Evolutionary conservation across 305 asterid species (phyloP).

Genomic region (Petunia hybrid): DNA sequence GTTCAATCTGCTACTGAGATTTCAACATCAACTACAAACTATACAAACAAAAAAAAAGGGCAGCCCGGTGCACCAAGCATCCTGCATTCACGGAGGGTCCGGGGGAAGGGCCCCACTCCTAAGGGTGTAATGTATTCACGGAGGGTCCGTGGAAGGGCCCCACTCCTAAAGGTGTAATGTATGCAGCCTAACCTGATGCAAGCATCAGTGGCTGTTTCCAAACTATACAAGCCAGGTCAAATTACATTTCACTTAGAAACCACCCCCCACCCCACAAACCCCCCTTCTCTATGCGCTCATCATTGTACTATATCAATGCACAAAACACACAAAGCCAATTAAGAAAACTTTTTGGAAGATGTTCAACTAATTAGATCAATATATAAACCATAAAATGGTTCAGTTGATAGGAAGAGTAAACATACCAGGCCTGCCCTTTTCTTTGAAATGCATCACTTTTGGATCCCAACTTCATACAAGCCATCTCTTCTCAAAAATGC

Average conservation of each 20-base stretch:
- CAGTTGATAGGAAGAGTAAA: slow-evolving; percentile 4
- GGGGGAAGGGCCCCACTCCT: too few relatives aligned
- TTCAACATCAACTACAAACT: not conserved
- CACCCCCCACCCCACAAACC: not conserved
- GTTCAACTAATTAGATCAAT: not conserved
- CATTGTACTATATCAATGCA: not conserved
- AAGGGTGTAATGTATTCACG: too few relatives aligned
- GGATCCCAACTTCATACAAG: slow-evolving; percentile 98
- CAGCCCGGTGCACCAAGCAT: too few relatives aligned
- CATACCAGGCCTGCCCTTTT: slow-evolving; percentile 93
- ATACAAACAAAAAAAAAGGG: too few relatives aligned
- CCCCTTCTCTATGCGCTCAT: not conserved
- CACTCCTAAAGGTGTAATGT: too few relatives aligned
- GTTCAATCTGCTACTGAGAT: not conserved
- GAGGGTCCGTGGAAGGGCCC: too few relatives aligned
- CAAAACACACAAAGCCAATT: not conserved
- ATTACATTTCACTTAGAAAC: not conserved
- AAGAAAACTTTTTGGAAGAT: not conserved
- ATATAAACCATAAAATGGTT: slow-evolving; percentile 2
- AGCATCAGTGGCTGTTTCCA: too few relatives aligned
- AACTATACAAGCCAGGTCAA: not conserved
- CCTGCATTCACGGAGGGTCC: too few relatives aligned
- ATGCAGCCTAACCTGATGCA: too few relatives aligned
- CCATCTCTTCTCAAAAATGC: slow-evolving; percentile 51
- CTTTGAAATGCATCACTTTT: slow-evolving; percentile 88